Conservation (phyloP, 2,329 filamentous ascomycete species). For the Penicillium capsulatum region DNA sequence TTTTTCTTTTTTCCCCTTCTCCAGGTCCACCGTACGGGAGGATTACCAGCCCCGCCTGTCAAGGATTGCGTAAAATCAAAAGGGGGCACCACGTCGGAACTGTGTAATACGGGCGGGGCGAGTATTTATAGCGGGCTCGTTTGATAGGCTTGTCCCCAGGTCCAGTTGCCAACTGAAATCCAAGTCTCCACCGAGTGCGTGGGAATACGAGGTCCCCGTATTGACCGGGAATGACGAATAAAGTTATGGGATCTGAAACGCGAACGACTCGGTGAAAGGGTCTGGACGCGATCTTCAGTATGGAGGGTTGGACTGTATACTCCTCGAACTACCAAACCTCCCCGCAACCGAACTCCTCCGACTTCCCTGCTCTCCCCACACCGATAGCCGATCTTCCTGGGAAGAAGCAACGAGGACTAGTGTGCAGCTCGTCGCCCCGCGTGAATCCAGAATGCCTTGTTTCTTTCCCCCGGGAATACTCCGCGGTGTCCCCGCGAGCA, state of each 20-base stretch:
- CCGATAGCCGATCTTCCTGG: no score
- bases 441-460: no score
- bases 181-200: constrained; percentile 12
- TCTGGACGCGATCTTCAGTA: no score
- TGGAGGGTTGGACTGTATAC: no score
- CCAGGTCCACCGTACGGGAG: constrained; percentile 4
- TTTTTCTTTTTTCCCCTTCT: background rate
- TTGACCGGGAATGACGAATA: constrained; percentile 6
- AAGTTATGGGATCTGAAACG: constrained; percentile 19
- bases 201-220: constrained; percentile 16
- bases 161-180: constrained; percentile 14
- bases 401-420: no score
- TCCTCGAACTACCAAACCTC: no score
- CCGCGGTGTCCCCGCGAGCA: no score
- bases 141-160: constrained; percentile 9
- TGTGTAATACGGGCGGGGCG: constrained; percentile 12
- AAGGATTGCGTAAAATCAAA: constrained; percentile 8
- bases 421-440: no score
- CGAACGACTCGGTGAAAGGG: background rate
- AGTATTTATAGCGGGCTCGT: constrained; percentile 10
- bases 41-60: constrained; percentile 13
- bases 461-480: background rate
- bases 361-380: no score
- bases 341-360: no score
- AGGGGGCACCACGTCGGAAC: constrained; percentile 1